Evolutionary conservation across 2,329 filamentous ascomycete genomes (phyloP).

Genomic region (Bimuria novae-zelandiae): DNA sequence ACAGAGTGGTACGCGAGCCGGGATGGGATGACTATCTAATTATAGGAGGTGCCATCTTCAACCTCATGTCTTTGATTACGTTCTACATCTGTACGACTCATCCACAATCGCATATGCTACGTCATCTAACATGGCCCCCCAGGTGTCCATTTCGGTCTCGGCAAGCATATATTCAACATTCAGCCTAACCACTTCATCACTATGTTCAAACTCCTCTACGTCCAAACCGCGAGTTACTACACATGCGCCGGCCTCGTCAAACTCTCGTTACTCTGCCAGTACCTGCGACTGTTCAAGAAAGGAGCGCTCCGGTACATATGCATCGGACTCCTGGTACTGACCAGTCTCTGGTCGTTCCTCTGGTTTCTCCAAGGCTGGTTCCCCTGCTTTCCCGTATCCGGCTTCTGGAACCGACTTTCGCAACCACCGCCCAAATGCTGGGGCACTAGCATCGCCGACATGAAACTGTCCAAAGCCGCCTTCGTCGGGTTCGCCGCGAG

Average conservation of each 20-base stretch:
- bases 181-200: conserved; percentile 11
- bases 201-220: conserved; percentile 30
- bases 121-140: not conserved
- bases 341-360: conserved; percentile 31
- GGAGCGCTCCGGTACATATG: conserved; percentile 23
- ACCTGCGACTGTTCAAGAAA: conserved; percentile 37
- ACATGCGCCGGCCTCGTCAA: conserved; percentile 39
- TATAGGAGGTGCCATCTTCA: conserved; percentile 30
- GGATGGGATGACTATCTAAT: conserved; percentile 45
- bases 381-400: conserved; percentile 31
- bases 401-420: conserved; percentile 26
- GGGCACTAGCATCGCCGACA: conserved; percentile 24
- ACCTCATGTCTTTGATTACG: conserved; percentile 23
- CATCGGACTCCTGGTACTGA: conserved; percentile 19
- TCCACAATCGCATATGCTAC: not conserved
- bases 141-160: conserved; percentile 36
- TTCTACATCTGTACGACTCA: conserved; percentile 26
- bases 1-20: conserved; percentile 30
- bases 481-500: conserved; percentile 30
- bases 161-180: conserved; percentile 32
- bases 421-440: conserved; percentile 29
- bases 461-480: conserved; percentile 18
- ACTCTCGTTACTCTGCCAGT: conserved; percentile 41
- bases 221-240: conserved; percentile 33
- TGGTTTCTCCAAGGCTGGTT: conserved; percentile 36